phyloP scores from a whole-genome alignment of 2,329 filamentous ascomycete species.

The Bipolaris victoriae region DNA sequence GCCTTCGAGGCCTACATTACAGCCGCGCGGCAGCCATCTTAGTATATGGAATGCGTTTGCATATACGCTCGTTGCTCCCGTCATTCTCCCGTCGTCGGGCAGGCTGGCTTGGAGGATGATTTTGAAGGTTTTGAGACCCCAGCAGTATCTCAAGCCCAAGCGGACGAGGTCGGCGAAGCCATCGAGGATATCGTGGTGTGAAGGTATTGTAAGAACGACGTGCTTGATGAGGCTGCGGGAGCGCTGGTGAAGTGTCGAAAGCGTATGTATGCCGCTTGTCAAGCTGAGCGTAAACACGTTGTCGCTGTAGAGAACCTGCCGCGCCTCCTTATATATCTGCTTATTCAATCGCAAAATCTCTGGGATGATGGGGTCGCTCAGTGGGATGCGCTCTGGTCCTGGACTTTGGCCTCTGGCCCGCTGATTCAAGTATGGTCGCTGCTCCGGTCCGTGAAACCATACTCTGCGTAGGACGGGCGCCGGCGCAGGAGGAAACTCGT shows the following conservation, averaged over 20 bases:
- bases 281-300: conserved; percentile 49
- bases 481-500: conserved; percentile 1
- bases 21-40: conserved; percentile 53
- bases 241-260: conserved; percentile 52
- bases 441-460: conserved; percentile 1
- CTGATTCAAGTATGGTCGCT: not conserved
- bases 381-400: not conserved
- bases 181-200: conserved; percentile 55
- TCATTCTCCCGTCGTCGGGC: conserved; percentile 35
- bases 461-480: not conserved
- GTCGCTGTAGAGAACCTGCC: conserved; percentile 40
- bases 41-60: conserved; percentile 57
- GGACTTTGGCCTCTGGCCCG: not conserved
- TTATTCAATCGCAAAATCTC: conserved; percentile 50
- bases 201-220: conserved; percentile 53
- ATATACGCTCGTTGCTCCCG: conserved; percentile 51
- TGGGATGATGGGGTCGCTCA: conserved; percentile 46
- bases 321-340: conserved; percentile 47
- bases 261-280: conserved; percentile 46
- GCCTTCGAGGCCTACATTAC: conserved; percentile 50
- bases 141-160: conserved; percentile 54
- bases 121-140: conserved; percentile 51
- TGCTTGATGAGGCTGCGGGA: conserved; percentile 52
- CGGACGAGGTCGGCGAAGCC: conserved; percentile 55
- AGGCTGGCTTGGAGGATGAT: conserved; percentile 48